Base-by-base conservation (phyloP, 306 rosid genomes). In the Arachis hypogaea region DNA sequence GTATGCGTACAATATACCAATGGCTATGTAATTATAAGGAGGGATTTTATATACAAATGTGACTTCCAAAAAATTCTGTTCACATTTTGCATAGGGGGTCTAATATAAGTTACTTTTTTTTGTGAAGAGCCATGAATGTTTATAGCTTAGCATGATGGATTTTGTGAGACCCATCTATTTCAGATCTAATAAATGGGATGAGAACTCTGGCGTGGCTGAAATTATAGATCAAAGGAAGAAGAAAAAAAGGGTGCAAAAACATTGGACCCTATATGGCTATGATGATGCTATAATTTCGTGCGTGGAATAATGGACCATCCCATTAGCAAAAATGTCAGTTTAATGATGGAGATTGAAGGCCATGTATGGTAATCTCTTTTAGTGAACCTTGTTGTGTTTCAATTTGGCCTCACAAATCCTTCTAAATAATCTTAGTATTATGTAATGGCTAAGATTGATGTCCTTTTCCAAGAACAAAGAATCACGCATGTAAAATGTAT, bases 301-400 rank as follows among this genome's bases (percentile, higher is more conserved):
- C 67, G 43, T 54, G 62, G 74, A 79, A 67, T 66, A 79, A 43
- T 79, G 75, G 83, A 67, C 75, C 74, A 59, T 50, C 5, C 59
- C 59, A 4, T 73, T 59, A 66, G 43, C 33, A 41, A 68, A 68
- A 51, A 11, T 69, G 55, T 52, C 61, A 67, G 43, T 22, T 33
- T 79, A 55, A 52, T 36, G 67, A 73, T 12, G 55, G 71, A 68
- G 68, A 73, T 58, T 41, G 75, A 46, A 71, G 68, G 58, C 12
- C 74, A 79, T 49, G 55, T 11, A 6, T n/a, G 49, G 38, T 33
- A 33, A 33, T 33, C 38, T 33, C 38, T 33, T 63, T 50, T 14
- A 28, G 33, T 67, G 72, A 49, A 41, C 44, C 50, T 50, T 52
- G 4, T 33, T 52, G 4, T 33, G 58, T 42, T 7, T 65, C 47